phyloP scores from a whole-genome alignment of 805 yeast species.

The Lachancea kluyveri region DNA sequence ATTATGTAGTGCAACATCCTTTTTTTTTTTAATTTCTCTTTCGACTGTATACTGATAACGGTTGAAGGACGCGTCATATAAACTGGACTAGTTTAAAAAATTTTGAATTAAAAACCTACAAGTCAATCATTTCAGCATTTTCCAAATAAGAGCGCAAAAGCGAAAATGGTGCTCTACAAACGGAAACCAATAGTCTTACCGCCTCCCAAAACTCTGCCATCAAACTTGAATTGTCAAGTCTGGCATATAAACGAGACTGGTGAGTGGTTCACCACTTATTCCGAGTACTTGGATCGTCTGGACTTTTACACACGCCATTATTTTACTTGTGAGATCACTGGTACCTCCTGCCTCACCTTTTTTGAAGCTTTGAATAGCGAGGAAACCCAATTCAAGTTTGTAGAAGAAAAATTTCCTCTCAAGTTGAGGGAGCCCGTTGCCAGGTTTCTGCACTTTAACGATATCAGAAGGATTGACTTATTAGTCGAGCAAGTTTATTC shows the following conservation, averaged over 20 bases:
- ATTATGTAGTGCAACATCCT: too few relatives aligned
- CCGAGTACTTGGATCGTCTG: constrained; percentile 63
- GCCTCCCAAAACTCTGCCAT: constrained; percentile 52
- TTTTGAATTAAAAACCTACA: too few relatives aligned
- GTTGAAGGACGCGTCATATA: too few relatives aligned
- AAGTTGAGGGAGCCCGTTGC: constrained; percentile 90
- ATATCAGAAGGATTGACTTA: constrained; percentile 74
- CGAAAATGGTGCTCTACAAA: constrained; percentile 64
- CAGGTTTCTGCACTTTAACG: constrained; percentile 73
- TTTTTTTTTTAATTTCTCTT: too few relatives aligned
- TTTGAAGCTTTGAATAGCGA: constrained; percentile 86
- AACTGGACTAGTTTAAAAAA: too few relatives aligned
- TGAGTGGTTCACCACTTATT: constrained; percentile 81
- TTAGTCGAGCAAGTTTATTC: constrained; percentile 83
- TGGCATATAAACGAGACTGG: constrained; percentile 81
- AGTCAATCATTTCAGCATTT: too few relatives aligned
- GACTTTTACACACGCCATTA: constrained; percentile 69
- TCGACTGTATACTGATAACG: too few relatives aligned
- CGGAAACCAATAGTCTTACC: constrained; percentile 61
- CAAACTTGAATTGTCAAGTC: constrained; percentile 53
- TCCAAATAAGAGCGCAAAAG: too few relatives aligned
- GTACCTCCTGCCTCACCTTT: constrained; percentile 83
- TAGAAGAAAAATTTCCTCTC: constrained; percentile 83
- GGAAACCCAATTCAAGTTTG: constrained; percentile 50
- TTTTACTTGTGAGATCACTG: constrained; percentile 94